Evolutionary conservation across 169 alveolate species (phyloP).

Genomic region (Eimeria praecox): DNA sequence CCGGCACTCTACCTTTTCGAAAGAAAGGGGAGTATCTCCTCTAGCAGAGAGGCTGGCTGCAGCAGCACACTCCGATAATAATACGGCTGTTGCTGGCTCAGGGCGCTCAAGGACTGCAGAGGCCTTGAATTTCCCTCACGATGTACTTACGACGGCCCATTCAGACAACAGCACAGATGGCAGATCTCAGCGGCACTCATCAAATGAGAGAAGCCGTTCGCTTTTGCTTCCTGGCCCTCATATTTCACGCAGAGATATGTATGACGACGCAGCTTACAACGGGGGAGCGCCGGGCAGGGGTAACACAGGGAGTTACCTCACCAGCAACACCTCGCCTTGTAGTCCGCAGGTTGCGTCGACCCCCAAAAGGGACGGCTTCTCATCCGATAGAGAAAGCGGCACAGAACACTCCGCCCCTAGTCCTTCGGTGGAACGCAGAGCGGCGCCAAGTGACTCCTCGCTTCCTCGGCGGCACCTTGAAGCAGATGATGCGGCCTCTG

Average conservation of each 20-base stretch:
- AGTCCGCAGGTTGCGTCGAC: not conserved
- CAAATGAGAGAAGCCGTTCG: not conserved
- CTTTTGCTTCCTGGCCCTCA: slow-evolving; percentile 39
- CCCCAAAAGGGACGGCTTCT: not conserved
- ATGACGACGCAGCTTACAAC: not conserved
- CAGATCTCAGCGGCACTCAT: not conserved
- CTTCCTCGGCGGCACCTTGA: not conserved
- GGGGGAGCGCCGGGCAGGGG: not conserved
- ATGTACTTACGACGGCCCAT: not conserved
- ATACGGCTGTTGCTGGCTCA: not conserved
- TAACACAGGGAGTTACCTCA: not conserved
- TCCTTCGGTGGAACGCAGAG: slow-evolving; percentile 50
- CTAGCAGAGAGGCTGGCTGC: slow-evolving; percentile 22
- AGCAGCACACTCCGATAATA: not conserved
- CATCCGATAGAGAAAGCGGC: slow-evolving; percentile 4
- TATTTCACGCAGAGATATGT: not conserved
- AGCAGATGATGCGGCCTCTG: slow-evolving; percentile 34
- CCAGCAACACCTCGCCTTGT: slow-evolving; percentile 25
- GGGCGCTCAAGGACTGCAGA: slow-evolving; percentile 7
- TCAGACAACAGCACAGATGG: not conserved
- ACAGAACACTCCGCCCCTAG: slow-evolving; percentile 1
- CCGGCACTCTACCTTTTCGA: slow-evolving; percentile 40
- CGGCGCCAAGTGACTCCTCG: slow-evolving; percentile 5
- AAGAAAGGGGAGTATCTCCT: not conserved
- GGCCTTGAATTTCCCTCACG: not conserved